phyloP scores from a whole-genome alignment of 768 basidiomycete species.

The Amanita subjunquillea region DNA sequence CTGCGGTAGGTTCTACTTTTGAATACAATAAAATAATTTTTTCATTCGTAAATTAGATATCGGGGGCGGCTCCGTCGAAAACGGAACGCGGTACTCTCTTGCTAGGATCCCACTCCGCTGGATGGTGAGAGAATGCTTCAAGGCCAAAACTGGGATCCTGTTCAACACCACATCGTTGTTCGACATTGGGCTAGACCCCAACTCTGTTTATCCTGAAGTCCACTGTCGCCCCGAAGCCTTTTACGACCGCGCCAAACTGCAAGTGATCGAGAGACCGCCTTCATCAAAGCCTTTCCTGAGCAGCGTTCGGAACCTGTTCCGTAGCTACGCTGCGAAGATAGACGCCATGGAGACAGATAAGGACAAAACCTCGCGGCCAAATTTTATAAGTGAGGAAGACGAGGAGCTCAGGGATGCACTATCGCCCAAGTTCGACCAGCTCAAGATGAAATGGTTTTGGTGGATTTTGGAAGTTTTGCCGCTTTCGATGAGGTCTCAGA shows the following conservation, averaged over 20 bases:
- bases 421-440: slow-evolving; percentile 49
- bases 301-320: slow-evolving; percentile 12
- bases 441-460: slow-evolving; percentile 38
- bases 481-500: slow-evolving; percentile 27
- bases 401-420: slow-evolving; percentile 56
- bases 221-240: slow-evolving; percentile 24
- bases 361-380: neutral
- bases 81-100: slow-evolving; percentile 35
- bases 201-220: slow-evolving; percentile 33
- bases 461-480: slow-evolving; percentile 61
- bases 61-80: slow-evolving; percentile 46
- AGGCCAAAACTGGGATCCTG: slow-evolving; percentile 47
- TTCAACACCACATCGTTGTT: slow-evolving; percentile 39
- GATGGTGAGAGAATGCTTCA: slow-evolving; percentile 70
- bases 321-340: slow-evolving; percentile 10
- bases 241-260: slow-evolving; percentile 9
- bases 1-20: slow-evolving; percentile 21
- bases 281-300: slow-evolving; percentile 14
- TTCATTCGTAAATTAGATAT: slow-evolving; percentile 25
- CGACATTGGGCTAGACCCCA: slow-evolving; percentile 38
- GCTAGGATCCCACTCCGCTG: slow-evolving; percentile 49
- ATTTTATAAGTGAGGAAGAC: slow-evolving; percentile 8
- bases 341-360: slow-evolving; percentile 6
- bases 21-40: neutral
- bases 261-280: slow-evolving; percentile 17